Conservation (phyloP, 257 asterid genomes). For the Primulina huaijiensis region DNA sequence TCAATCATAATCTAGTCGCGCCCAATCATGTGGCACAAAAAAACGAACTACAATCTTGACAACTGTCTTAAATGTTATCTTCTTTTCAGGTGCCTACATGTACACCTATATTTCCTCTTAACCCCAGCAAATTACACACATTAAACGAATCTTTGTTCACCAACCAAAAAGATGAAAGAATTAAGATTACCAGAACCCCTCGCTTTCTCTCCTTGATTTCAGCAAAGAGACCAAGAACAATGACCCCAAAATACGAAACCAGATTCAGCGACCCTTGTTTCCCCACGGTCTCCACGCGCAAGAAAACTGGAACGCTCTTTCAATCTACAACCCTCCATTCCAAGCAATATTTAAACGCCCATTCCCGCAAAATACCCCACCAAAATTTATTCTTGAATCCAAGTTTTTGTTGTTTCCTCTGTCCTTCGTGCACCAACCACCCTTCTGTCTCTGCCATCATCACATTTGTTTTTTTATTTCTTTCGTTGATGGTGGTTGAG, state of each 20-base stretch:
- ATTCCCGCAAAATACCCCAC: background rate
- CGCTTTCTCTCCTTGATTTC: constrained; percentile 24
- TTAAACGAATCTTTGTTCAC: constrained; percentile 1
- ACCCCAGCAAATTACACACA: too few relatives aligned
- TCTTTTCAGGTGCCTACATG: too few relatives aligned
- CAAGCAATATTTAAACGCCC: constrained; percentile 6
- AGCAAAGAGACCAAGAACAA: background rate
- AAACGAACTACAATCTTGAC: too few relatives aligned
- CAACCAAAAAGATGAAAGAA: constrained; percentile 14
- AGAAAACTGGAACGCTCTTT: constrained; percentile 4
- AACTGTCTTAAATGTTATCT: too few relatives aligned
- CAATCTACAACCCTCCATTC: background rate
- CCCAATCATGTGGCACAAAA: too few relatives aligned
- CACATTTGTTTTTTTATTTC: background rate
- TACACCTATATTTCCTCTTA: too few relatives aligned
- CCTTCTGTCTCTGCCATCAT: constrained; percentile 17
- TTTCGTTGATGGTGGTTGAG: constrained; percentile 32
- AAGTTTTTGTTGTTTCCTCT: background rate
- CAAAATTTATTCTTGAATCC: background rate
- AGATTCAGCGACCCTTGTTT: background rate
- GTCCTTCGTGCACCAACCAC: background rate
- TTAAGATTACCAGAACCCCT: background rate
- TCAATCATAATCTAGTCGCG: too few relatives aligned
- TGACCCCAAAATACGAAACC: constrained; percentile 8
- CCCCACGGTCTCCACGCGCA: constrained; percentile 28